These are phyloP conservation scores for Aureobasidium uvarum DNA, from an alignment of 2,329 filamentous ascomycete genomes.

Conservation along the genomic window DNA sequence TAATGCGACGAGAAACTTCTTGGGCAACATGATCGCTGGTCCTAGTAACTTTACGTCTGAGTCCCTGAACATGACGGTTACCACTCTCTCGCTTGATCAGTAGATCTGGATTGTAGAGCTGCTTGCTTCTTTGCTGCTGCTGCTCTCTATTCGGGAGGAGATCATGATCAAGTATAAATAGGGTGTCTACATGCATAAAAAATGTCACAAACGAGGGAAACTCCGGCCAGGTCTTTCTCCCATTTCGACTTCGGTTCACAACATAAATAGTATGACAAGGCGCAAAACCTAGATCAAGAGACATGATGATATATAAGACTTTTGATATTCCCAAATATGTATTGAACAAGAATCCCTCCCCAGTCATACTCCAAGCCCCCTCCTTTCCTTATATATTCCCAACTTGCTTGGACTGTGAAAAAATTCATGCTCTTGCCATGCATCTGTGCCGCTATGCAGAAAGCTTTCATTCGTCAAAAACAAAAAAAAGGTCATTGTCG, in stretches of 20 bases:
- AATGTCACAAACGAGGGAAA: background rate
- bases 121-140: no score
- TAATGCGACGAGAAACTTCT: background rate
- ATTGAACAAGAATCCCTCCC: background rate
- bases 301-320: background rate
- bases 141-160: no score
- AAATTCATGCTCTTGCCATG: background rate
- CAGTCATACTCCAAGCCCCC: background rate
- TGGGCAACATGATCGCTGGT: constrained; percentile 4
- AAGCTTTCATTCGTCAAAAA: constrained; percentile 1
- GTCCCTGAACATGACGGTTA: background rate
- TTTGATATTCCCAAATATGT: background rate
- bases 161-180: no score
- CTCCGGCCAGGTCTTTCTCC: background rate
- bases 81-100: background rate
- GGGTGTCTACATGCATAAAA: no score
- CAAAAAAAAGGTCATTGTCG: background rate
- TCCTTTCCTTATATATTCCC: background rate
- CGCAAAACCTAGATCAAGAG: background rate
- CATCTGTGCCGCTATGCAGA: constrained; percentile 2
- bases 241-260: background rate
- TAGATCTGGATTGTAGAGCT: background rate
- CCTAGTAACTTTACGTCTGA: background rate
- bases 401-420: background rate
- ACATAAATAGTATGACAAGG: background rate